phyloP scores from a whole-genome alignment of 371 early-diverging fungal genomes.

The Mortierella sp. region DNA sequence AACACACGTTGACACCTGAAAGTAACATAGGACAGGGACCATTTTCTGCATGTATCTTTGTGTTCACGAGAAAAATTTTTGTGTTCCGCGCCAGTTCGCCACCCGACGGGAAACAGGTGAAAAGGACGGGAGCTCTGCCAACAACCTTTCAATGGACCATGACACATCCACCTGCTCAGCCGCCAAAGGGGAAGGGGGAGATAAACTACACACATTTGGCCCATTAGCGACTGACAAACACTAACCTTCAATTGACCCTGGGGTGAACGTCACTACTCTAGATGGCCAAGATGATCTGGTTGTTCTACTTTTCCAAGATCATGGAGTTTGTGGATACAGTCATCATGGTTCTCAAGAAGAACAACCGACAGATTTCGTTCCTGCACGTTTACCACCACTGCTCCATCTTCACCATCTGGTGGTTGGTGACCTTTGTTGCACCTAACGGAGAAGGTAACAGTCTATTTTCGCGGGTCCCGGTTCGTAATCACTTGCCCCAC shows the following conservation, averaged over 20 bases:
- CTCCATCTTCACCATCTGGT: slow-evolving; percentile 71
- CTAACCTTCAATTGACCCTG: too few relatives aligned
- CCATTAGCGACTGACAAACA: too few relatives aligned
- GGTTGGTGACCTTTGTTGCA: slow-evolving; percentile 64
- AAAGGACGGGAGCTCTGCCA: too few relatives aligned
- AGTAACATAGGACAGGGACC: not conserved
- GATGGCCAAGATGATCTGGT: slow-evolving; percentile 65
- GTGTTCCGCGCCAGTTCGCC: not conserved
- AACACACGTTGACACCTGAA: slow-evolving; percentile 16
- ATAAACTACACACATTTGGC: too few relatives aligned
- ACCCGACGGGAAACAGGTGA: too few relatives aligned
- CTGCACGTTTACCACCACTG: slow-evolving; percentile 76
- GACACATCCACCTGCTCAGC: too few relatives aligned
- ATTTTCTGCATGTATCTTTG: not conserved
- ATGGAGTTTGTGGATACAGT: slow-evolving; percentile 74
- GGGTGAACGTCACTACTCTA: too few relatives aligned
- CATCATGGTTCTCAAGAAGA: slow-evolving; percentile 74
- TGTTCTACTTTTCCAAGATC: slow-evolving; percentile 71
- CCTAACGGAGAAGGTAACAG: slow-evolving; percentile 66
- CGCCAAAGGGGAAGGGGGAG: too few relatives aligned
- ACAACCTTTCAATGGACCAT: too few relatives aligned
- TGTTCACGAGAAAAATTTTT: slow-evolving; percentile 5
- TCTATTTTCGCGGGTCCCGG: not conserved
- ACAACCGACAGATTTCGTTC: slow-evolving; percentile 73
- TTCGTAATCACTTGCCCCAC: too few relatives aligned